These are phyloP conservation scores for Bryopsis sp. DNA, from an alignment of 139 green algal species.

Conservation along the genomic window DNA sequence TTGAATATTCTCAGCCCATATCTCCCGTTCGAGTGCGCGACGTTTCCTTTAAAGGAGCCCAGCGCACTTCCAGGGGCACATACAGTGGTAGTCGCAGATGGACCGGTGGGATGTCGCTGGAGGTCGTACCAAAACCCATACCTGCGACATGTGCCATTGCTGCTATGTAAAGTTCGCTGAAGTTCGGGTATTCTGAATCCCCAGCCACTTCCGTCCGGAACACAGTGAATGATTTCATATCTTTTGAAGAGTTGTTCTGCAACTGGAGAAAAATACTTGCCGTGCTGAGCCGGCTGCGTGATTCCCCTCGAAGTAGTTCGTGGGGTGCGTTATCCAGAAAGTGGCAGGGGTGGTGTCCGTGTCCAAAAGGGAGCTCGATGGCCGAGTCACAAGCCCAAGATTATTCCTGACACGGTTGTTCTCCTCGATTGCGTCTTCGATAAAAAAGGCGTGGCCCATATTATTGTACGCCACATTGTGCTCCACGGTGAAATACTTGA, in stretches of 20 bases:
- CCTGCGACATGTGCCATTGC: too few species aligned
- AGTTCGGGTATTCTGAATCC: too few species aligned
- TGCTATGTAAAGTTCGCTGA: too few species aligned
- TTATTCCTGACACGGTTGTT: conserved; percentile 45
- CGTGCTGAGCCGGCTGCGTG: conserved; percentile 3
- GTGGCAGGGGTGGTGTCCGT: conserved; percentile 61
- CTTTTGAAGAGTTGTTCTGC: too few species aligned
- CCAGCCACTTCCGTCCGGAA: too few species aligned
- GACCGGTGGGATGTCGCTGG: conserved; percentile 9
- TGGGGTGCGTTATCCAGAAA: conserved; percentile 49
- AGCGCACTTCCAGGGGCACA: conserved; percentile 21
- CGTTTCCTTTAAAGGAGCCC: conserved; percentile 40
- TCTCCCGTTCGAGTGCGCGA: conserved; percentile 51
- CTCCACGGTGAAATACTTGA: conserved; percentile 29
- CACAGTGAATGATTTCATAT: too few species aligned
- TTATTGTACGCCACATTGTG: conserved; percentile 53
- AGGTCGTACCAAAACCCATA: conserved; percentile 19
- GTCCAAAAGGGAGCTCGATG: conserved; percentile 43
- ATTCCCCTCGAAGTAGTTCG: conserved; percentile 17
- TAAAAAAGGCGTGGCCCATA: conserved; percentile 57
- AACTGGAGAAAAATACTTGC: too few species aligned
- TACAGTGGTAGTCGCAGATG: conserved; percentile 13
- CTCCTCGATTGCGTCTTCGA: conserved; percentile 32
- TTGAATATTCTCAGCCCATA: conserved; percentile 39
- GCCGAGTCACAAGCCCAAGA: conserved; percentile 49